phyloP scores from a whole-genome alignment of 768 basidiomycete genomes.

The Boletus pseudopeckii region DNA sequence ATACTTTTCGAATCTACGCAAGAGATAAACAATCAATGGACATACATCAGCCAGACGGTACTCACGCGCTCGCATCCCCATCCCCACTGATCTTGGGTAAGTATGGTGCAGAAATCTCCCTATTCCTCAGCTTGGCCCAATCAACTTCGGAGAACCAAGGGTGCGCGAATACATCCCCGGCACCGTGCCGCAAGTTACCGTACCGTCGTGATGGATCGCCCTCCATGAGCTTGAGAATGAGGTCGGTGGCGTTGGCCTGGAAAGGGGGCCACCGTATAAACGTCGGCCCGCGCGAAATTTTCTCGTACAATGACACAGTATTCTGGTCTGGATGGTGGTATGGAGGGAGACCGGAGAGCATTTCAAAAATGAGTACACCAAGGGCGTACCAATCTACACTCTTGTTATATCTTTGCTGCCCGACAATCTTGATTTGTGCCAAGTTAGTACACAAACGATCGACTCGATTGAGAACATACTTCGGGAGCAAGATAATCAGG shows the following conservation, averaged over 20 bases:
- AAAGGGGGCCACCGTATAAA: constrained; percentile 79
- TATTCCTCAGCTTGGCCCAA: constrained; percentile 73
- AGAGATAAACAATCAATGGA: background rate
- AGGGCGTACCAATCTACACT: constrained; percentile 99
- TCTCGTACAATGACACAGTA: constrained; percentile 87
- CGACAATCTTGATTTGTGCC: constrained; percentile 54
- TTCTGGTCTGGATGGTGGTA: constrained; percentile 87
- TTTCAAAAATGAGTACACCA: constrained; percentile 95
- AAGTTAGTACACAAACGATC: constrained; percentile 4
- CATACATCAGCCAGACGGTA: constrained; percentile 10
- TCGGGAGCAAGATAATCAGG: constrained; percentile 98
- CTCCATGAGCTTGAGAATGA: constrained; percentile 90
- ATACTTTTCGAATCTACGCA: constrained; percentile 67
- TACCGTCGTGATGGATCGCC: constrained; percentile 83
- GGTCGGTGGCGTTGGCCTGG: constrained; percentile 74
- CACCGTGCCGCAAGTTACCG: constrained; percentile 86
- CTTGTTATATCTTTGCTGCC: constrained; percentile 87
- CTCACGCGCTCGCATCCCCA: constrained; percentile 92
- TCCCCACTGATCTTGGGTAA: constrained; percentile 88
- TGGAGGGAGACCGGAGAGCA: constrained; percentile 94
- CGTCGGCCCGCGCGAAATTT: constrained; percentile 74
- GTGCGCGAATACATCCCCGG: constrained; percentile 89
- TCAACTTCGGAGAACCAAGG: constrained; percentile 94
- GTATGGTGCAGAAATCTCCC: constrained; percentile 95
- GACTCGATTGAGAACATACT: constrained; percentile 39